These are phyloP conservation scores for Calonectria fujianensis DNA, from an alignment of 2,329 filamentous ascomycete genomes.

Conservation along the genomic window DNA sequence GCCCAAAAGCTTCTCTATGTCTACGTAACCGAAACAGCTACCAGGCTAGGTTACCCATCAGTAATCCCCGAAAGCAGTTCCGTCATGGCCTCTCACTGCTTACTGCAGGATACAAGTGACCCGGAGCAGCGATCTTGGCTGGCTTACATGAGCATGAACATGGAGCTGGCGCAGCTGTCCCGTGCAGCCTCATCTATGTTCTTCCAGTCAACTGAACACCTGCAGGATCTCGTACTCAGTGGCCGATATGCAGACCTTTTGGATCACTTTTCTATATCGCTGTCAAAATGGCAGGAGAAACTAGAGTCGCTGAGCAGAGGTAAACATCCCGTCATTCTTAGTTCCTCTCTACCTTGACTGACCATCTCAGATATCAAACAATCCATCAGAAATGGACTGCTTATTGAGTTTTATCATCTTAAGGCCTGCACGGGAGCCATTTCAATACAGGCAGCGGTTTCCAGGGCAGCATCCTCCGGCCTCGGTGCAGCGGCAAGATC, in stretches of 20 bases:
- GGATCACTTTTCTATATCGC: conserved; percentile 4
- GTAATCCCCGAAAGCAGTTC: conserved; percentile 14
- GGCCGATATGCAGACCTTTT: conserved; percentile 12
- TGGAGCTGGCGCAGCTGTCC: not conserved
- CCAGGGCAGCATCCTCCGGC: conserved; percentile 4
- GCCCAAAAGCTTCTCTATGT: conserved; percentile 13
- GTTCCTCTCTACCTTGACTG: not conserved
- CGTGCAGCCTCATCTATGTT: conserved; percentile 18
- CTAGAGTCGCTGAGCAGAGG: conserved; percentile 1
- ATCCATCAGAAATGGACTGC: not conserved
- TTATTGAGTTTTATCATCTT: conserved; percentile 1
- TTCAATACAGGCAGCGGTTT: conserved; percentile 14
- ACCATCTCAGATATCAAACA: not conserved
- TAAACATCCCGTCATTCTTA: not conserved
- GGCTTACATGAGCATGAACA: conserved; percentile 22
- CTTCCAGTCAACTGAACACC: not conserved
- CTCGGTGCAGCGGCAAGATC: not conserved
- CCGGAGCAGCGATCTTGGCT: not conserved
- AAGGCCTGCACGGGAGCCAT: conserved; percentile 12
- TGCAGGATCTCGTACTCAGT: conserved; percentile 7
- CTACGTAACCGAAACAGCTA: conserved; percentile 15
- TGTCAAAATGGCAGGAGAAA: conserved; percentile 17
- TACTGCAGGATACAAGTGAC: not conserved
- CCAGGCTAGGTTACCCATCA: conserved; percentile 7
- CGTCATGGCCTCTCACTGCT: not conserved